Evolutionary conservation across 177 flowering plant species (phyloP), one percentile per base, ranked within the genome.

Genomic region (Vitis hybrid): DNA sequence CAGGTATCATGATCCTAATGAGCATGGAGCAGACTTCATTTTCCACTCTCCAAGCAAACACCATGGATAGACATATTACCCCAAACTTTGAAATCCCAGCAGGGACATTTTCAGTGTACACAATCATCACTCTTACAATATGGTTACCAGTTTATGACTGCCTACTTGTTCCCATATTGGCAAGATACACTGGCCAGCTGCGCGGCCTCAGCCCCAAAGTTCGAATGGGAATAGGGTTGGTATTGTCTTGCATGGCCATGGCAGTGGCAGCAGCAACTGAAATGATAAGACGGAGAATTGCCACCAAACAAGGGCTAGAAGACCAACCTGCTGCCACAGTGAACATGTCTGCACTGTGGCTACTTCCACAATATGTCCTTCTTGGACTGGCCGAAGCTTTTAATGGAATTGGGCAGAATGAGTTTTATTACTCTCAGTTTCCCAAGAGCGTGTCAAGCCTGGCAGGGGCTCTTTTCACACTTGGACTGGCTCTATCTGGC

Each of bases 371-470:
- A 10, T 17, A 72, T 18, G 11, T 56, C 56, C 68, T 85, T 9
- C 4, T 2, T 10, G 88, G 88, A 11, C 2, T 87, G 6, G 80
- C 84, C 1, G 82, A 82, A 72, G 83, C 87, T 1, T 77, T 87
- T 60, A 77, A 64, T 56, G 82, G 71, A 5, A 75, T 86, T 2
- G 86, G 77, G 4, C 85, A 82, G 60, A 74, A 52, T 6, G 84
- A 84, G 72, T 85, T 85, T 62, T 87, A 64, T 18, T 85, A 83
- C 75, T 68, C 82, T 0, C 83, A 87, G 74, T 64, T 87, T 48
- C 88, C 90, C 3, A 85, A 70, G 60, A 80, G 79, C 75, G 81
- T 86, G 87, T 84, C 91, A 0, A 84, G 87, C 23, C 70, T 88
- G 2, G 88, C 85, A 1, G 6, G 83, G 10, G 23, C 75, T 17